These are phyloP conservation scores for Biscogniauxia marginata DNA, from an alignment of 2,329 filamentous ascomycete genomes.

Conservation along the genomic window DNA sequence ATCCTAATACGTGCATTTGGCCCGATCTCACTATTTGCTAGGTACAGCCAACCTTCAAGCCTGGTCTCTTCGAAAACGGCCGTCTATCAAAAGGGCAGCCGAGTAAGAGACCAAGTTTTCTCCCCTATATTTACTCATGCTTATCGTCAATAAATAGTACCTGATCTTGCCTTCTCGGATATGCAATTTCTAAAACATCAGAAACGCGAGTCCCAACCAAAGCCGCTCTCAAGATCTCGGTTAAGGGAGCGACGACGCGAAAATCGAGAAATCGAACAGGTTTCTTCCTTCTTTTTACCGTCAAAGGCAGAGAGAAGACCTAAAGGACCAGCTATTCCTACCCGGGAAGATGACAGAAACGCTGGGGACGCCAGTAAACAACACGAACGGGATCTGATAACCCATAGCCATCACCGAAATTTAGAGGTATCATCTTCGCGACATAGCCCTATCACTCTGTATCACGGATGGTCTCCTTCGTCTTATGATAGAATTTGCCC, in stretches of 20 bases:
- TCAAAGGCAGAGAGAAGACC: slow-evolving; percentile 5
- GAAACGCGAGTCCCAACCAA: slow-evolving; percentile 19
- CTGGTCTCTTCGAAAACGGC: slow-evolving; percentile 47
- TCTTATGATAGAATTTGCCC: neutral
- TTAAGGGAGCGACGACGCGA: slow-evolving; percentile 27
- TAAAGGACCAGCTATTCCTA: neutral
- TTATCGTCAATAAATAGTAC: slow-evolving; percentile 36
- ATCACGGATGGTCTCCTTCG: neutral
- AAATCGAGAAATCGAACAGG: slow-evolving; percentile 35
- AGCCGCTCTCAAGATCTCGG: slow-evolving; percentile 22
- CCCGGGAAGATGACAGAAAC: neutral
- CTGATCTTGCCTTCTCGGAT: slow-evolving; percentile 52
- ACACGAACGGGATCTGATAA: neutral
- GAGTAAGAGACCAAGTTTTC: slow-evolving; percentile 30
- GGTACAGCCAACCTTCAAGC: slow-evolving; percentile 32
- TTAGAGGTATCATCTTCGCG: neutral
- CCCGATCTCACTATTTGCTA: slow-evolving; percentile 17
- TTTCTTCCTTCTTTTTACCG: slow-evolving; percentile 37
- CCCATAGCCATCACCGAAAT: neutral
- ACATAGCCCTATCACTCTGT: neutral
- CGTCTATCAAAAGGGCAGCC: slow-evolving; percentile 35
- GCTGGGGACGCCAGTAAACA: neutral
- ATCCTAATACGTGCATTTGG: neutral
- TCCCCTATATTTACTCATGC: slow-evolving; percentile 2
- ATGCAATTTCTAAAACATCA: slow-evolving; percentile 44